Percentiles rank a stretch among this genome's conserved stretches.
phyloP scores from a whole-genome alignment of 192 early-diverging fungal species.

The Rhizophlyctis rosea region DNA sequence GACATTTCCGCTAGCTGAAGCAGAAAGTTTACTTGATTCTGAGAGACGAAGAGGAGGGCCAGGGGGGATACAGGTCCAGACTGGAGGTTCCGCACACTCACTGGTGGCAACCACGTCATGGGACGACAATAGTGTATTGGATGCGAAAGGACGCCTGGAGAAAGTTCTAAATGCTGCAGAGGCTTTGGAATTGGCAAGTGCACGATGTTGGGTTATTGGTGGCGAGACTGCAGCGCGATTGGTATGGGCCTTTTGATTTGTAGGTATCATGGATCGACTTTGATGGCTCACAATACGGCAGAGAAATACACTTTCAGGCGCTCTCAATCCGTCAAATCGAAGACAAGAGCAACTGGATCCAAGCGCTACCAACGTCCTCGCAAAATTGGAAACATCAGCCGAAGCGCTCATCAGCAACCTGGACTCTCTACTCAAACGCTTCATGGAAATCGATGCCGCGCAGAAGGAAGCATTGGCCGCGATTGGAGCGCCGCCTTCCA shows the following conservation, averaged over 20 bases:
- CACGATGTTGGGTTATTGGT: not conserved
- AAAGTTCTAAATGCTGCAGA: slow-evolving; percentile 7
- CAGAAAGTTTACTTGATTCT: not conserved
- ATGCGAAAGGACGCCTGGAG: not conserved
- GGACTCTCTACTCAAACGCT: slow-evolving; percentile 2
- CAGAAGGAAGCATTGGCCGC: slow-evolving; percentile 15
- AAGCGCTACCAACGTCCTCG: not conserved
- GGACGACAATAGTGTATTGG: not conserved
- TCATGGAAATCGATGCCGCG: slow-evolving; percentile 15
- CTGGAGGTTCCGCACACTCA: too few species aligned
- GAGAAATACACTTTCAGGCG: slow-evolving; percentile 12
- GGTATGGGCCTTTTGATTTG: too few species aligned
- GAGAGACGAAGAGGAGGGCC: not conserved
- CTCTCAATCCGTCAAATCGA: slow-evolving; percentile 8
- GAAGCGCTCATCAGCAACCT: slow-evolving; percentile 18
- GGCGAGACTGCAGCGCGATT: not conserved
- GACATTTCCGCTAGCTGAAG: slow-evolving; percentile 1
- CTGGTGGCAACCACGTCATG: too few species aligned
- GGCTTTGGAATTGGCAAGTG: not conserved
- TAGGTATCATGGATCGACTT: not conserved
- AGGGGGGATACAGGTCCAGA: not conserved
- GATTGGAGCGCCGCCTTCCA: not conserved
- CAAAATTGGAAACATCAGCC: slow-evolving; percentile 13
- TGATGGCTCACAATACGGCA: slow-evolving; percentile 1
- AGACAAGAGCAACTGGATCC: not conserved